Base-by-base conservation (phyloP, 1,139 yeast genomes). In the Hemisphaericaspora xylofermentans region DNA sequence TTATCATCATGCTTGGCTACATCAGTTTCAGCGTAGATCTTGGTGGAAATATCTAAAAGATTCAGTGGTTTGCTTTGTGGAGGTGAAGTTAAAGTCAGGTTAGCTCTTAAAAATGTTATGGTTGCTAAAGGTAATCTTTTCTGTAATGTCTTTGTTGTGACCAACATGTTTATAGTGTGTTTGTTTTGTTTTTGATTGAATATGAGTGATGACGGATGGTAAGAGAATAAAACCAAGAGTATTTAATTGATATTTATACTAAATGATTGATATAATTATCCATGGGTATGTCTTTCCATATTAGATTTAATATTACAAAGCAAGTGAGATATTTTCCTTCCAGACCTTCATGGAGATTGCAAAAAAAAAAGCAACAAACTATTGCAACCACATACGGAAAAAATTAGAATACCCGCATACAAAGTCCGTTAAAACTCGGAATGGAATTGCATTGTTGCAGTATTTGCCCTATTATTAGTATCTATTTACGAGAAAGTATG, bases 1-100 rank as follows among this genome's bases (percentile, higher is more conserved):
- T 48, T 51, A 44, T 64, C 68, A 41, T 60, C 56, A 34, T 56
- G 60, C 40, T 59, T 63, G n/a, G 45, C 50, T 17, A 57, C 53
- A 22, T 58, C 67, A 2, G 52, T 40, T 17, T 61, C 56, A 17
- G 49, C 45, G 15, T 59, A 47, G 9, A 68, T 52, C 43, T 53
- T 57, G 31, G 74, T 68, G n/a, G 60, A 48, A 33, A 67, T 61
- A 36, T 58, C 58, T 12, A 65, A 45, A 4, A 36, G n/a, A 10
- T 28, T 36, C 8, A 18, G 6, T 29, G 24, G 26, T 27, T 35
- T 29, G 14, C 19, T 14, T 7, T n/a, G 2, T 12, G 34, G 35
- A n/a, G 34, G 29, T 15, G 33, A 17, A 12, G n/a, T 17, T 5
- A 30, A 2, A 10, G 35, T 26, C 39, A 36, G 39, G 4, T 17